Conservation (phyloP, 2,329 filamentous ascomycete species). For the Bipolaris oryzae region DNA sequence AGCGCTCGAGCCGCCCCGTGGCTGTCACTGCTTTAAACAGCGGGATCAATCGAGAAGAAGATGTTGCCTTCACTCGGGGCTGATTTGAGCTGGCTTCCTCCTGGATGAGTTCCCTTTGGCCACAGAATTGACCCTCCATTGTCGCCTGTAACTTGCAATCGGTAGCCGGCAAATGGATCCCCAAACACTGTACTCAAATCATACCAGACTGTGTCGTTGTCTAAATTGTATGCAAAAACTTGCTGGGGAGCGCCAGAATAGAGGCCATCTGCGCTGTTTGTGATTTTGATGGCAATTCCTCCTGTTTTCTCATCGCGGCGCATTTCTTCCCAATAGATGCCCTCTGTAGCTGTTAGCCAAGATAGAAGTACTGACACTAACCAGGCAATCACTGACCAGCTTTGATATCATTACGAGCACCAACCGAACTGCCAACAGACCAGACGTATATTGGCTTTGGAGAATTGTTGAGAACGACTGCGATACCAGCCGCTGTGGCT, state of each 20-base stretch:
- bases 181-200: slow-evolving; percentile 35
- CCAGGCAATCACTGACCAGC: slow-evolving; percentile 16
- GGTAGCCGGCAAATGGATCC: slow-evolving; percentile 36
- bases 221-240: slow-evolving; percentile 34
- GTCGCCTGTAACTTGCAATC: slow-evolving; percentile 25
- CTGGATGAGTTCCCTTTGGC: slow-evolving; percentile 31
- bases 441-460: slow-evolving; percentile 30
- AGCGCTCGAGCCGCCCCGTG: not conserved
- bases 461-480: slow-evolving; percentile 34
- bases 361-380: not conserved
- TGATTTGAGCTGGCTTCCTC: slow-evolving; percentile 31
- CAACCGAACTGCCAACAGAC: slow-evolving; percentile 30
- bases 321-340: slow-evolving; percentile 26
- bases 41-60: slow-evolving; percentile 25
- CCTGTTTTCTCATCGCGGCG: slow-evolving; percentile 26
- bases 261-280: slow-evolving; percentile 27
- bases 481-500: slow-evolving; percentile 32
- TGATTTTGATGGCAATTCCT: slow-evolving; percentile 40
- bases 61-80: slow-evolving; percentile 28
- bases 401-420: slow-evolving; percentile 18
- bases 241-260: slow-evolving; percentile 28
- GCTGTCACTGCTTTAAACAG: not conserved
- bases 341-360: slow-evolving; percentile 17
- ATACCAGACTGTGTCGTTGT: slow-evolving; percentile 33
- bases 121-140: slow-evolving; percentile 31